phyloP scores from a whole-genome alignment of 345 rosid species.

The Lenwebbia sp. region DNA sequence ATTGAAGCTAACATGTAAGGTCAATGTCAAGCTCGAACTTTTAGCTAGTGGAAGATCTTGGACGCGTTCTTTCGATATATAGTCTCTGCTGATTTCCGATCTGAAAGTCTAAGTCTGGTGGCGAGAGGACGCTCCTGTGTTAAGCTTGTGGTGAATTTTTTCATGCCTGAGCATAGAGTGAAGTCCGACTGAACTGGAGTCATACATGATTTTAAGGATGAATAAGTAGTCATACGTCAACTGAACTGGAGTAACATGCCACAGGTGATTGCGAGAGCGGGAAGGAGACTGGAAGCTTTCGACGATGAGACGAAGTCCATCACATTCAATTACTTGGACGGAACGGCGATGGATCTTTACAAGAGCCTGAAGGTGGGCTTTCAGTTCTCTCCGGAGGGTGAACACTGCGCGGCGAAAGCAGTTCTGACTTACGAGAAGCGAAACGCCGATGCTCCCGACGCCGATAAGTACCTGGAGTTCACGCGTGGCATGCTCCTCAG shows the following conservation, averaged over 20 bases:
- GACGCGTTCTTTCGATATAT: background rate
- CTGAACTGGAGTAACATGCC: background rate
- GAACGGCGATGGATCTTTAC: background rate
- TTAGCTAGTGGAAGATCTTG: background rate
- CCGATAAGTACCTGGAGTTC: background rate
- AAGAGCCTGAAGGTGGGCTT: background rate
- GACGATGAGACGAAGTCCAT: background rate
- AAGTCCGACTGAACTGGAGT: background rate
- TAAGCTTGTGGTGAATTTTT: background rate
- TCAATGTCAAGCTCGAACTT: background rate
- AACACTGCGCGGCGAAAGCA: rapidly evolving
- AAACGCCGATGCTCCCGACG: background rate
- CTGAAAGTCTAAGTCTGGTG: background rate
- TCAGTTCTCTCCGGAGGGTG: background rate
- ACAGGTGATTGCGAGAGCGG: background rate
- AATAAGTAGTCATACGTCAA: background rate
- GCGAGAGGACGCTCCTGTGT: background rate
- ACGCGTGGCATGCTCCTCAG: background rate
- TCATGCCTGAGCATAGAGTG: background rate
- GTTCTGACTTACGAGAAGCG: background rate
- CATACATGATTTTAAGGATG: background rate
- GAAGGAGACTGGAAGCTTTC: background rate
- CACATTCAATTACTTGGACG: background rate
- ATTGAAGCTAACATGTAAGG: background rate
- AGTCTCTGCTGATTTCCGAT: background rate